phyloP scores from a whole-genome alignment of 2,329 filamentous ascomycete species.

The Trichoderma sp. region DNA sequence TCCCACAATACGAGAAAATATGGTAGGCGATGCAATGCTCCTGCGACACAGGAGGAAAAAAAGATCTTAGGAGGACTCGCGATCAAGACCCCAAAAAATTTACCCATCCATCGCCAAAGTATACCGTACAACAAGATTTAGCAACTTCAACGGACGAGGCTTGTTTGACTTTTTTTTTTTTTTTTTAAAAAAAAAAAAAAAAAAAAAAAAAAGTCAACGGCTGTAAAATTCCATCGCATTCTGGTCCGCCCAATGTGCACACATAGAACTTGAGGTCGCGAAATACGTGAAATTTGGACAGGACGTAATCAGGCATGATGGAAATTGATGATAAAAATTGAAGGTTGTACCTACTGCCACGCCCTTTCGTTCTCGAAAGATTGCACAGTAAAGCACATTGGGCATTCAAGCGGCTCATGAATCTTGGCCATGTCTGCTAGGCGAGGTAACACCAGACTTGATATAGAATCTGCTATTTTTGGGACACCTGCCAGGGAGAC shows the following conservation, averaged over 20 bases:
- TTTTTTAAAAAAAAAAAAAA: too few relatives aligned
- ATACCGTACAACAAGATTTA: background rate
- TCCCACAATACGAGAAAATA: too few relatives aligned
- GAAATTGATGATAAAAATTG: background rate
- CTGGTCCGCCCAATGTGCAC: slow-evolving; percentile 2
- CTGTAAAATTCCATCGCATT: background rate
- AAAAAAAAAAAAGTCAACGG: background rate
- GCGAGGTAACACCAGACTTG: background rate
- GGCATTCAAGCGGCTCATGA: slow-evolving; percentile 18
- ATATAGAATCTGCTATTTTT: background rate
- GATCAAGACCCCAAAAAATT: too few relatives aligned
- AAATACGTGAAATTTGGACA: slow-evolving; percentile 10
- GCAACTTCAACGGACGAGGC: background rate
- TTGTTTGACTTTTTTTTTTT: background rate
- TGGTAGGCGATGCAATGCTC: too few relatives aligned
- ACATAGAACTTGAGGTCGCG: slow-evolving; percentile 15
- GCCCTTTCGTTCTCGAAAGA: slow-evolving; percentile 11
- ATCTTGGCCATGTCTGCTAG: slow-evolving; percentile 1
- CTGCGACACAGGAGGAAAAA: too few relatives aligned
- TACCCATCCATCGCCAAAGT: background rate
- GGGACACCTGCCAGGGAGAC: background rate
- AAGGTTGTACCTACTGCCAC: slow-evolving; percentile 8
- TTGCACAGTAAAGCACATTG: slow-evolving; percentile 22
- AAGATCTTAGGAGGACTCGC: too few relatives aligned
- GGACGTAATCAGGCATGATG: background rate